Evolutionary conservation across 179 eudicot species (phyloP).

Genomic region (Heliamphora pulchella): DNA sequence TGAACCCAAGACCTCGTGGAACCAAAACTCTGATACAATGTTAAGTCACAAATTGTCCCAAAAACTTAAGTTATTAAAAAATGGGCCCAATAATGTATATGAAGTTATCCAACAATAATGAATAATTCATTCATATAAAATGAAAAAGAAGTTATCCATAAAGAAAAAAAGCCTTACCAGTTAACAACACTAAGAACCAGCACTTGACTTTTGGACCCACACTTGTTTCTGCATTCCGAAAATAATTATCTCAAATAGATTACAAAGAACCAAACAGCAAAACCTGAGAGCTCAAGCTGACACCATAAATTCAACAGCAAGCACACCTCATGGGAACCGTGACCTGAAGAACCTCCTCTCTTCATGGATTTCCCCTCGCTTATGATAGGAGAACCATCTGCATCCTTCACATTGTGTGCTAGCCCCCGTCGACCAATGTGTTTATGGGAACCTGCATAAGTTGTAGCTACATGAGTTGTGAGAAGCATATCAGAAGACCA

Average conservation of each 20-base stretch:
- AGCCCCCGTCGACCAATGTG: constrained; percentile 57
- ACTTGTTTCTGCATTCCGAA: constrained; percentile 69
- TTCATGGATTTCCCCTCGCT: constrained; percentile 48
- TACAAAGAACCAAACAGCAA: constrained; percentile 11
- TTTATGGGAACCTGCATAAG: constrained; percentile 56
- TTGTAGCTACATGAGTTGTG: constrained; percentile 12
- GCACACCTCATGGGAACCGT: constrained; percentile 72
- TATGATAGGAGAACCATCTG: constrained; percentile 31
- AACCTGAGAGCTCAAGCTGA: background rate
- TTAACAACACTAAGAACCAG: constrained; percentile 51
- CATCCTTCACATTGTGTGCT: constrained; percentile 48
- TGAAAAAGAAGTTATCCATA: background rate
- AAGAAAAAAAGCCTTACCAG: constrained; percentile 33
- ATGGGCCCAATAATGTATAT: no score
- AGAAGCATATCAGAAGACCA: background rate
- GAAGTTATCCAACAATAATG: no score
- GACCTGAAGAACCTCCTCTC: constrained; percentile 49
- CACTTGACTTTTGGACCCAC: constrained; percentile 83
- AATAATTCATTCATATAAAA: background rate
- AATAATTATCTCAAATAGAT: constrained; percentile 4
- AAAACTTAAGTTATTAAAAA: no score
- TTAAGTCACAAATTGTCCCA: no score
- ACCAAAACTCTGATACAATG: no score
- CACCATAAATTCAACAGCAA: background rate
- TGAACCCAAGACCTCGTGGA: no score